Conservation (phyloP, 1,284 basidiomycete species). For the Heliocybe sulcata region DNA sequence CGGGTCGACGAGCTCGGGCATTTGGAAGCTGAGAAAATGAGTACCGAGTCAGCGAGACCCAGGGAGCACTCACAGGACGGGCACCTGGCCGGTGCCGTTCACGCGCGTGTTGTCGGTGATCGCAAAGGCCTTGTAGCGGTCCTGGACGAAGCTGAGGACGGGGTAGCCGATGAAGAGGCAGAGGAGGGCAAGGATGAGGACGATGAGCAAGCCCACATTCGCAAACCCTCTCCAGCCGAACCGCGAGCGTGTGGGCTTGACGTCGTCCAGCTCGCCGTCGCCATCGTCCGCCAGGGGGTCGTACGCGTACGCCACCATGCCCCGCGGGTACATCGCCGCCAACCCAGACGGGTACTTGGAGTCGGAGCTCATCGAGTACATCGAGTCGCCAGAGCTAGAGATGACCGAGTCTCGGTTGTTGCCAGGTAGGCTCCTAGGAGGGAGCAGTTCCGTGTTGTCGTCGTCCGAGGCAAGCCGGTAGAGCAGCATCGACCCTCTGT, state of each 20-base stretch:
- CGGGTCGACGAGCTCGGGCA: constrained; percentile 59
- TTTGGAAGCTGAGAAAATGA: constrained; percentile 27
- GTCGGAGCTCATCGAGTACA: constrained; percentile 46
- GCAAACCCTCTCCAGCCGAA: constrained; percentile 33
- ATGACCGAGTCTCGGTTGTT: constrained; percentile 29
- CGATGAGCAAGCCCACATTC: constrained; percentile 40
- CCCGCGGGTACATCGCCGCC: constrained; percentile 25
- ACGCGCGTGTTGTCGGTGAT: constrained; percentile 62
- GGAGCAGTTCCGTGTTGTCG: constrained; percentile 12
- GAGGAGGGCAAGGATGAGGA: constrained; percentile 34
- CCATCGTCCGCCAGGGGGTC: constrained; percentile 49
- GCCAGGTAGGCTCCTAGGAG: constrained; percentile 17
- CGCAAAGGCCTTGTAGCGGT: constrained; percentile 35
- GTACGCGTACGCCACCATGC: constrained; percentile 60
- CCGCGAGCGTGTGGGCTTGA: constrained; percentile 22
- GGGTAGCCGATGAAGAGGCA: constrained; percentile 78
- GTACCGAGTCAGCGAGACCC: background rate
- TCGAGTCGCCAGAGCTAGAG: constrained; percentile 41
- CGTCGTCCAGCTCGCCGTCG: constrained; percentile 27
- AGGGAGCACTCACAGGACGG: constrained; percentile 19
- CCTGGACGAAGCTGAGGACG: constrained; percentile 49
- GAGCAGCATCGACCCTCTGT: constrained; percentile 1
- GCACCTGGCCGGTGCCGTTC: constrained; percentile 57
- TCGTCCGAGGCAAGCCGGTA: constrained; percentile 2
- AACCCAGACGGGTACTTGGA: constrained; percentile 54